Evolutionary conservation across 306 rosid genomes (phyloP).

Genomic region (Vigna trinervia): DNA sequence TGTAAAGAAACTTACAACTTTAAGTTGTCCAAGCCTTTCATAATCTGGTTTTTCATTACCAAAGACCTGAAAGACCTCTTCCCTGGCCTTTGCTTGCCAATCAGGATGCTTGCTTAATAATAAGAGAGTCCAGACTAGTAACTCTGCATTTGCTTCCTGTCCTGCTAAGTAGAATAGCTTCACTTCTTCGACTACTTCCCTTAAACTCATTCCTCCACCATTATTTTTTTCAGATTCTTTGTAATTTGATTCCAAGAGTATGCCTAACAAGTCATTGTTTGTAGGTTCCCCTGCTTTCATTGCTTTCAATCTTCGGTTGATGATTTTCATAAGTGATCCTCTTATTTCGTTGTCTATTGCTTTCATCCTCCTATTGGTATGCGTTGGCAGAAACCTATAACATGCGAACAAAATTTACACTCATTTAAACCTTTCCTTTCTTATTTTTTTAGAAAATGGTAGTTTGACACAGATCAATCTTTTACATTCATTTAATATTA

Average conservation of each 20-base stretch:
- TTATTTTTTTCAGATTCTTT: conserved; percentile 47
- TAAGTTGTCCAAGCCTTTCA: conserved; percentile 49
- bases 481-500: too few species aligned
- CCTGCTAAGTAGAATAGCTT: conserved; percentile 52
- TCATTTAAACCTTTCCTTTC: too few species aligned
- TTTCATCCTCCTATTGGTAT: conserved; percentile 53
- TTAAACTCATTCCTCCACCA: conserved; percentile 54
- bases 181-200: conserved; percentile 51
- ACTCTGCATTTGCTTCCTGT: conserved; percentile 53
- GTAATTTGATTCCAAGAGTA: conserved; percentile 53
- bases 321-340: conserved; percentile 43
- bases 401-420: too few species aligned
- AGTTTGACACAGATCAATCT: too few species aligned
- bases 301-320: conserved; percentile 50
- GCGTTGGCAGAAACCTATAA: conserved; percentile 46
- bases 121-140: conserved; percentile 49
- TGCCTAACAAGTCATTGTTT: conserved; percentile 49
- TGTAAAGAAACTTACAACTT: conserved; percentile 41
- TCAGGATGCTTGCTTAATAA: conserved; percentile 48
- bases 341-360: conserved; percentile 53
- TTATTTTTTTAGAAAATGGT: too few species aligned
- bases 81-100: conserved; percentile 49
- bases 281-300: conserved; percentile 49
- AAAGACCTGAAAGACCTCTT: conserved; percentile 47
- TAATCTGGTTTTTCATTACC: conserved; percentile 49